phyloP scores from a whole-genome alignment of 352 stramenopile genomes.

The Globisporangium spinosum region DNA sequence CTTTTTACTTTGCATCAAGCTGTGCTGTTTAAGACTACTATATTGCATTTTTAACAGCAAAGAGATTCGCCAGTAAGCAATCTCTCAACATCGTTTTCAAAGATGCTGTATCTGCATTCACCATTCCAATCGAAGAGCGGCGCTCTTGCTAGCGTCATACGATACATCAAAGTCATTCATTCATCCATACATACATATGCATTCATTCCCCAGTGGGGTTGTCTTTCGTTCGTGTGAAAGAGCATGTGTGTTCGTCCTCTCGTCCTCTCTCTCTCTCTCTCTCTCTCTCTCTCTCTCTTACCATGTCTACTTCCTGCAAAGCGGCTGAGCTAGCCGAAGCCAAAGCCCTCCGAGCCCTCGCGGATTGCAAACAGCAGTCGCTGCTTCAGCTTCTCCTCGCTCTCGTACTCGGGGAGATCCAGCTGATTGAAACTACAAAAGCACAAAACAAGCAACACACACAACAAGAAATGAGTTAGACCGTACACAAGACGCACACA shows the following conservation, averaged over 20 bases:
- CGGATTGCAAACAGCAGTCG: conserved; percentile 97
- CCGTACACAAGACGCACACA: neutral
- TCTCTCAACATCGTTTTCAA: too few species aligned
- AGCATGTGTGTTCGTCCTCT: neutral
- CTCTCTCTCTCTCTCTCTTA: neutral
- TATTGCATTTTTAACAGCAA: too few species aligned
- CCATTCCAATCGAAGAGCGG: too few species aligned
- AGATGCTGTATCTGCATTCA: too few species aligned
- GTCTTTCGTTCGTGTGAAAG: neutral
- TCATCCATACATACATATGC: neutral
- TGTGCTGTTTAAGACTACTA: too few species aligned
- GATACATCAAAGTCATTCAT: conserved; percentile 1
- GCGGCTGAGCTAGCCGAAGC: conserved; percentile 89
- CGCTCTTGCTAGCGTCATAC: too few species aligned
- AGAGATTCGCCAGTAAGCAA: too few species aligned
- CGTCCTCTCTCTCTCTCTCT: neutral
- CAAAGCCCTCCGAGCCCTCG: conserved; percentile 97
- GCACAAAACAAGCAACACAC: neutral
- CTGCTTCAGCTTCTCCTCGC: conserved; percentile 96
- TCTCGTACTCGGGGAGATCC: conserved; percentile 98
- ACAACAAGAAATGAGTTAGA: neutral
- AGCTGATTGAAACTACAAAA: conserved; percentile 96
- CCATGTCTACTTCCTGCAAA: neutral
- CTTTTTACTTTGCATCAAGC: too few species aligned
- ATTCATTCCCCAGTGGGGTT: neutral